These are phyloP conservation scores for Babjeviella inositovora DNA, from an alignment of 805 yeast species.

Conservation along the genomic window DNA sequence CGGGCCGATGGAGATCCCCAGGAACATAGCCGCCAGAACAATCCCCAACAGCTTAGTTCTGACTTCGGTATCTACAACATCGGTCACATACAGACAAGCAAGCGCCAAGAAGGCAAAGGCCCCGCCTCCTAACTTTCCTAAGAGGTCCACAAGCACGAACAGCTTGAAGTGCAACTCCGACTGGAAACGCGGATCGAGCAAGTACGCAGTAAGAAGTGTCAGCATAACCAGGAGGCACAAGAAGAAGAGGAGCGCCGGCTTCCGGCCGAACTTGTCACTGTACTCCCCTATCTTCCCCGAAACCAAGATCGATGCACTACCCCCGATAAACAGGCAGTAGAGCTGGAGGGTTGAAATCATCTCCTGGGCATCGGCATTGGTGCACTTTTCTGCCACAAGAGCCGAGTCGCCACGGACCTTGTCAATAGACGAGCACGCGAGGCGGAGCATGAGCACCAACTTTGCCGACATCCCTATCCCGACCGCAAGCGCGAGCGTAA, in stretches of 20 bases:
- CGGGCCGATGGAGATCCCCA: conserved; percentile 55
- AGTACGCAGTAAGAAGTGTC: conserved; percentile 3
- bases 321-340: conserved; percentile 18
- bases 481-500: conserved; percentile 22
- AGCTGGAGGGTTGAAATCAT: conserved; percentile 32
- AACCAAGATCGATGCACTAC: conserved; percentile 30
- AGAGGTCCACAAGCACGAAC: conserved; percentile 23
- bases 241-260: conserved; percentile 21
- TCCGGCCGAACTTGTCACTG: conserved; percentile 53
- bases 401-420: too few species aligned
- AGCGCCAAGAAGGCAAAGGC: conserved; percentile 35
- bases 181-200: conserved; percentile 8
- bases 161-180: conserved; percentile 11
- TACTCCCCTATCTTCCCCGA: conserved; percentile 46
- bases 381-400: too few species aligned
- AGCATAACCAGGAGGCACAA: conserved; percentile 5
- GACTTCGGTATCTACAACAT: conserved; percentile 46
- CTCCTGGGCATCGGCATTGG: conserved; percentile 22
- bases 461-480: conserved; percentile 21
- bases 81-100: conserved; percentile 57
- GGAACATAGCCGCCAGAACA: conserved; percentile 38
- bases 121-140: conserved; percentile 51
- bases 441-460: conserved; percentile 13
- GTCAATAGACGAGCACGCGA: too few species aligned
- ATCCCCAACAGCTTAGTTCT: conserved; percentile 45